Evolutionary conservation across 1,139 yeast genomes (phyloP).

Genomic region (Zygosaccharomyces sapae): DNA sequence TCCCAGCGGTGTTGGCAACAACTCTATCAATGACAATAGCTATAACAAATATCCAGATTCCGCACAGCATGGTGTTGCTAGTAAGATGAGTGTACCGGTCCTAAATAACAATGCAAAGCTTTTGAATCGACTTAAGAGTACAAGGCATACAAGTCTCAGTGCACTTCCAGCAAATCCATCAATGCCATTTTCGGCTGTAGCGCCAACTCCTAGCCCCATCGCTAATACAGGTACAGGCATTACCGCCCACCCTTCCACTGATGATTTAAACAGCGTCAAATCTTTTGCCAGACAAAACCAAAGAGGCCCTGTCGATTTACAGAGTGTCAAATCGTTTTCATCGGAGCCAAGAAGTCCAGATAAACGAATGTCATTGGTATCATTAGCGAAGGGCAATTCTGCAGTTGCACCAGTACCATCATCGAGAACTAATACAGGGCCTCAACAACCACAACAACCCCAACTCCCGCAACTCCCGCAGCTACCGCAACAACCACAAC

Average conservation of each 20-base stretch:
- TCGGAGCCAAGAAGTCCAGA: conserved; percentile 30
- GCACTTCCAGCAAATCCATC: conserved; percentile 21
- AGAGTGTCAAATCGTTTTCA: conserved; percentile 26
- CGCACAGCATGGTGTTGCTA: conserved; percentile 25
- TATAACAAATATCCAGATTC: conserved; percentile 7
- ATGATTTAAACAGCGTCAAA: conserved; percentile 26
- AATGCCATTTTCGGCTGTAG: conserved; percentile 7
- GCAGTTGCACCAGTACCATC: conserved; percentile 1
- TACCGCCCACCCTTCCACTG: conserved; percentile 11
- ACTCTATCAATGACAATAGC: conserved; percentile 10
- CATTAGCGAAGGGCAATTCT: conserved; percentile 17
- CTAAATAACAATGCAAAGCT: conserved; percentile 32
- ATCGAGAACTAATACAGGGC: neutral
- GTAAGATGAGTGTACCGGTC: conserved; percentile 35
- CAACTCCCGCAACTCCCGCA: neutral
- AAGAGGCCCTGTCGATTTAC: conserved; percentile 20
- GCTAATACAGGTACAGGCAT: conserved; percentile 8
- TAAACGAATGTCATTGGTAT: conserved; percentile 25
- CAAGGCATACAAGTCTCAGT: conserved; percentile 35
- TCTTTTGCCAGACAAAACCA: conserved; percentile 15
- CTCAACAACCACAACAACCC: neutral
- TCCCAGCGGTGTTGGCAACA: conserved; percentile 6
- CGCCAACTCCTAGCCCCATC: conserved; percentile 4
- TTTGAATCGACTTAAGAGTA: conserved; percentile 30
- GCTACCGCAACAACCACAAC: neutral